Conservation (phyloP, 225 moss, liverwort and hornwort genomes). For the Straminergon stramineum region DNA sequence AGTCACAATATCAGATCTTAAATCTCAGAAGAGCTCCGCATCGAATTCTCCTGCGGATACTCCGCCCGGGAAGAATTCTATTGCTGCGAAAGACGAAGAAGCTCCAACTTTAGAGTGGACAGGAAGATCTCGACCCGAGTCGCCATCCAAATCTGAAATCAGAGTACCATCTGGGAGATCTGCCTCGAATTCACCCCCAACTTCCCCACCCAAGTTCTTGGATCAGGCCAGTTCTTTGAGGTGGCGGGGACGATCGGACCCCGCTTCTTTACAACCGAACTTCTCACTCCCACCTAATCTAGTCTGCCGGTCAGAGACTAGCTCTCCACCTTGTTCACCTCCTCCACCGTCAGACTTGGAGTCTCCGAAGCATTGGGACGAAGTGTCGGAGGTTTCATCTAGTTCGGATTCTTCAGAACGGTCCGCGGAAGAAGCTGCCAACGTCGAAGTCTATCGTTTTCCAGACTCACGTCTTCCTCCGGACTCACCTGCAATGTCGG, state of each 20-base stretch:
- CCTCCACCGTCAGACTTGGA: slow-evolving; percentile 29
- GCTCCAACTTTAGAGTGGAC: background rate
- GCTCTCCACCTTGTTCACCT: slow-evolving; percentile 41
- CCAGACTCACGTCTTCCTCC: slow-evolving; percentile 27
- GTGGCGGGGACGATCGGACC: slow-evolving; percentile 32
- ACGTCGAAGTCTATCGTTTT: slow-evolving; percentile 10
- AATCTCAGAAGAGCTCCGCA: slow-evolving; percentile 6
- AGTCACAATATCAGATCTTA: background rate
- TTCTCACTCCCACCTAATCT: slow-evolving; percentile 43
- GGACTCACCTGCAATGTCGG: slow-evolving; percentile 24
- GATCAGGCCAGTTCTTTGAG: slow-evolving; percentile 24
- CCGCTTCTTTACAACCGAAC: slow-evolving; percentile 2
- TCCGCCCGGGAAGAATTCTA: background rate
- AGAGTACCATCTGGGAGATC: slow-evolving; percentile 10
- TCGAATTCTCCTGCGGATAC: slow-evolving; percentile 19
- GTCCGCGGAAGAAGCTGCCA: background rate
- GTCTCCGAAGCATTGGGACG: slow-evolving; percentile 24
- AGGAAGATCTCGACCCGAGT: slow-evolving; percentile 3
- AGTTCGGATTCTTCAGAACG: slow-evolving; percentile 7
- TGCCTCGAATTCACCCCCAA: slow-evolving; percentile 37
- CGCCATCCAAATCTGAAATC: background rate
- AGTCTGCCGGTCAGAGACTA: slow-evolving; percentile 30
- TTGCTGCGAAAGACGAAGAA: background rate
- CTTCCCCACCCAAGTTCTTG: slow-evolving; percentile 27
- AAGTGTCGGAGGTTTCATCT: slow-evolving; percentile 23